Evolutionary conservation across 1,284 basidiomycete species (phyloP), one percentile per base, ranked within the genome.

Genomic region (Cystobasidium sp.): DNA sequence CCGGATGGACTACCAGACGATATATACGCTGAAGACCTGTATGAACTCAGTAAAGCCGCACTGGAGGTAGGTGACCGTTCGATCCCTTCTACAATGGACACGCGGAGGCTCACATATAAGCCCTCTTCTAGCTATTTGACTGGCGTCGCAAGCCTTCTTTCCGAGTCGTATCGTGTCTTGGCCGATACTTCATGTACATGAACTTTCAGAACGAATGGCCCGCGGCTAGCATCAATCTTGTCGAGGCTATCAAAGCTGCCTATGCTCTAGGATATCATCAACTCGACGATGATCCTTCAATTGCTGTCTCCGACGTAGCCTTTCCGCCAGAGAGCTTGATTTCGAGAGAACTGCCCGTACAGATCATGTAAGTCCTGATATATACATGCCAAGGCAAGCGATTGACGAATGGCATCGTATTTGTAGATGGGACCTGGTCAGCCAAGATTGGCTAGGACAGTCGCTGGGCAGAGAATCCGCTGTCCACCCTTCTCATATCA

Each of bases 151-250:
- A 61, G 16, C 55, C 68, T 8, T 61, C 43, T 51, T 59, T 69
- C 24, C 55, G 68, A 44, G 56, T 51, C 51, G 58, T 69, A 37
- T 49, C 55, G 24, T 49, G 44, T 16, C 56, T 69, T 12, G 55
- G 61, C 9, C 61, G 47, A 6, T 61, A 63, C 22, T 39, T 24
- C 51, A 37, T 52, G 24, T 63, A 63, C 41, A 62, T 71, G 58
- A 59, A 71, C 46, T 71, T 61, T n/a, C 56, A 56, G 16, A 70
- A 56, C n/a, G 68, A 70, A 22, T 61, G 58, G 43, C 61, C 31
- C 2, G 69, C 69, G 7, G 68, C 41, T 3, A 58, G 46, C 20
- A 69, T 69, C 22, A 62, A 46, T 46, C 61, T 71, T 14, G 69
- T 31, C 3, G 69, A 71, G 44, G 69, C 46, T 41, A 62, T 63